Percentiles rank a stretch among this genome's conserved stretches.
Conservation (phyloP, 164 flowering plant genomes). For the Tetrastigma voinierianum region DNA sequence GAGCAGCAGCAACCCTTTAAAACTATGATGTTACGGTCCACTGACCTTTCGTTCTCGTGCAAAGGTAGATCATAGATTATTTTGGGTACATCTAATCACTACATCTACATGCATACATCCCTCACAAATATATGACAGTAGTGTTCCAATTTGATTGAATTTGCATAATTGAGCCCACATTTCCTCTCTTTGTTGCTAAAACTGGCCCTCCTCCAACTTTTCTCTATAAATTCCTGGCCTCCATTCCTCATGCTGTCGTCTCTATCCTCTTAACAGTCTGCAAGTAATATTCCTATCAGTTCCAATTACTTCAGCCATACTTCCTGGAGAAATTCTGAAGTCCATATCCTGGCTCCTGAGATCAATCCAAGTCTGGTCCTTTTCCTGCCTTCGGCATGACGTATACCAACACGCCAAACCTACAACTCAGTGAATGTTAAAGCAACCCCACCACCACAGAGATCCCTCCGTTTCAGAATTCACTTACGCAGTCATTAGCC, state of each 20-base stretch:
- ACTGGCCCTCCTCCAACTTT: constrained; percentile 42
- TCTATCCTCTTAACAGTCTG: constrained; percentile 4
- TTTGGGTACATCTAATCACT: neutral
- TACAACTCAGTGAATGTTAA: constrained; percentile 28
- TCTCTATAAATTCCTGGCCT: constrained; percentile 47
- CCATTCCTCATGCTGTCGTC: constrained; percentile 19
- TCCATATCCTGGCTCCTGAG: constrained; percentile 33
- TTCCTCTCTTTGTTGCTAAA: constrained; percentile 20
- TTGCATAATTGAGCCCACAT: constrained; percentile 27
- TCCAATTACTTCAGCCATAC: constrained; percentile 31
- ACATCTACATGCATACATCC: constrained; percentile 15
- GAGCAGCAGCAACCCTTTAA: too few relatives aligned
- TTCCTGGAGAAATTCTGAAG: constrained; percentile 36
- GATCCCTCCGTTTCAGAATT: constrained; percentile 30
- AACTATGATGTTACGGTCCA: neutral
- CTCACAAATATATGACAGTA: neutral
- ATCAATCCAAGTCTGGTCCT: constrained; percentile 18
- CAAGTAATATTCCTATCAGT: constrained; percentile 5
- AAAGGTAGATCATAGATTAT: neutral
- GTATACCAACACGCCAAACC: constrained; percentile 31
- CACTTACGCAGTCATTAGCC: constrained; percentile 24
- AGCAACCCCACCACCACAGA: constrained; percentile 24
- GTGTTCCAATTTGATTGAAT: constrained; percentile 7
- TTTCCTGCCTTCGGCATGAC: constrained; percentile 24
- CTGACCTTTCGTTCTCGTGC: too few relatives aligned